Base-by-base conservation (phyloP, 495 filamentous ascomycete species). In the Daldinia caldariorum region DNA sequence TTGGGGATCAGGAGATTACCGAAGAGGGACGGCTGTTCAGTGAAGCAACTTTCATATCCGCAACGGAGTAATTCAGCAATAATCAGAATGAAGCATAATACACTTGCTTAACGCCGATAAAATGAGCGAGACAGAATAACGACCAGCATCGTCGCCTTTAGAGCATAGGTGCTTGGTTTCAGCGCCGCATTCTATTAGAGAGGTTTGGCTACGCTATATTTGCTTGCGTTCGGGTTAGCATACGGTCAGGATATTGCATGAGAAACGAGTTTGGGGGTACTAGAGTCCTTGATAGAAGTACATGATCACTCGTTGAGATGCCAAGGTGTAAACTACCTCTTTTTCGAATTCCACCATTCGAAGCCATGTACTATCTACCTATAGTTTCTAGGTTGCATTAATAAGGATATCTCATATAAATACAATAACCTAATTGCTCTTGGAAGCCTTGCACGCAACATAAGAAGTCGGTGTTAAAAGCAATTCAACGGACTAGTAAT, bases 31-130 rank as follows among this genome's bases (percentile, higher is more conserved):
- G 69, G 31, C 73, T 94, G 61, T 95, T 94, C 80, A 85, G 84
- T 45, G 94, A 98, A 80, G 92, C 94, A 1, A 97, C 93, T 34
- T 97, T 97, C 84, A 97, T 98, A 80, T 94, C 90, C 14, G 77
- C 71, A 18, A 73, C 60, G 9, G 73, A 74, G 20, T 70, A 58
- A 68, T 57, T 26, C 5, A 35, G 8, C 55, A 60, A 34, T 38
- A 7, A 58, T 64, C 45, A 55, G 35, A 55, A 67, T 57, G 50
- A 38, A 41, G 53, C 38, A 66, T 59, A 58, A 43, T 38, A 58
- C 65, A 66, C 37, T 56, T 31, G 54, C 47, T 49, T 37, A 53
- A 41, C 22, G 49, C 54, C 69, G 47, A 67, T 55, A 49, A 63
- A 39, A 57, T 20, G 16, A 58, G 43, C 47, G 32, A 13, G 65